Base-by-base conservation (phyloP, 768 basidiomycete genomes). In the Naganishia vishniacii region DNA sequence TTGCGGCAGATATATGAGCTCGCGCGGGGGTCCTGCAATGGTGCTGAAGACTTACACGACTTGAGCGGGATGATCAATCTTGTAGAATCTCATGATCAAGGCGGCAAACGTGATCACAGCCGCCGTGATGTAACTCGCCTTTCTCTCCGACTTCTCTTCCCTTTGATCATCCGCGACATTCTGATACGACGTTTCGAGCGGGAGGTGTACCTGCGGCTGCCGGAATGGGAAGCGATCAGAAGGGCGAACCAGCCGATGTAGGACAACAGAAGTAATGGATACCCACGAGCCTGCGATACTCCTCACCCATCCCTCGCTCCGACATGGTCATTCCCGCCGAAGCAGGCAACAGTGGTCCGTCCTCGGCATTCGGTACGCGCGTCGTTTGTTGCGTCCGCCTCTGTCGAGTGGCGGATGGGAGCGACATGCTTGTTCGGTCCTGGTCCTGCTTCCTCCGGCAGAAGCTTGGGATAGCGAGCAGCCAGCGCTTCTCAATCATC, bases 1-100 rank as follows among this genome's bases (percentile, higher is more conserved):
- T 64, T 60, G 18, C 62, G 56, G n/a, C 65, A 66, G n/a, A n/a
- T n/a, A n/a, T n/a, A n/a, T n/a, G n/a, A n/a, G n/a, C n/a, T n/a
- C n/a, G n/a, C n/a, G n/a, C n/a, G n/a, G n/a, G n/a, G n/a, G n/a
- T n/a, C n/a, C n/a, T n/a, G n/a, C n/a, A n/a, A n/a, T n/a, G n/a
- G n/a, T n/a, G n/a, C n/a, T n/a, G n/a, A n/a, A n/a, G n/a, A n/a
- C 65, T 40, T 56, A 64, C 66, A 70, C 58, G 29, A 68, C 62
- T 18, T 64, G 48, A 71, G 89, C 79, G 88, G 83, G 66, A 85
- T 91, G 47, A 81, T 86, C 9, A 88, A 91, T 77, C 73, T 91
- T n/a, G 81, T 80, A 60, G 80, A 82, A 9, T 83, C 88, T 0
- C 79, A 81, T 68, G 81, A 88, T 74, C 76, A 86, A 26, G 78